Conservation (phyloP, 345 rosid species). For the Euphorbia lathyris region DNA sequence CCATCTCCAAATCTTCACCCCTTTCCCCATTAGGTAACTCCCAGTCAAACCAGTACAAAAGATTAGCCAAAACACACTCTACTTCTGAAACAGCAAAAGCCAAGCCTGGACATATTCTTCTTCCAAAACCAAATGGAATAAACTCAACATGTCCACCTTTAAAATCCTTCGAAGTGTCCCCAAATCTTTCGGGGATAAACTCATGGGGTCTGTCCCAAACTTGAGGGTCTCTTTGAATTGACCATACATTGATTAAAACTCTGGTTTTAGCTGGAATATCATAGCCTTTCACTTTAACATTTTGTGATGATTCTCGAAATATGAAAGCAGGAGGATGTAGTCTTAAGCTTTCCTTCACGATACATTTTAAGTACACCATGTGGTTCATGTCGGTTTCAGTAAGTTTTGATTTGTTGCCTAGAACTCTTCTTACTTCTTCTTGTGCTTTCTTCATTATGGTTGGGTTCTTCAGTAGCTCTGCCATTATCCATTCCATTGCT, state of each 20-base stretch:
- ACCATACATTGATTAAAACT: conserved; percentile 17
- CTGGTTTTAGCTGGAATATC: conserved; percentile 22
- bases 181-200: conserved; percentile 26
- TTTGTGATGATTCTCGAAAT: conserved; percentile 18
- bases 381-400: conserved; percentile 7
- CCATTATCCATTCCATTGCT: conserved; percentile 27
- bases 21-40: too few species aligned
- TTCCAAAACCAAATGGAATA: conserved; percentile 6
- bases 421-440: conserved; percentile 25
- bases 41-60: too few species aligned
- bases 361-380: conserved; percentile 15
- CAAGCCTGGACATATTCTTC: too few species aligned
- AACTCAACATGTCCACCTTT: neutral
- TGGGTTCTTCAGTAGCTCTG: conserved; percentile 18
- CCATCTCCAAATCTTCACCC: too few species aligned
- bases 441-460: conserved; percentile 18
- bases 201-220: conserved; percentile 18
- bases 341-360: conserved; percentile 26
- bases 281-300: conserved; percentile 11
- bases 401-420: conserved; percentile 5
- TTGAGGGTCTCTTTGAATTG: conserved; percentile 22
- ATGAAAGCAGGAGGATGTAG: conserved; percentile 22
- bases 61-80: too few species aligned
- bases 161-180: conserved; percentile 4
- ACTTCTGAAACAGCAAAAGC: too few species aligned